Evolutionary conservation across 192 early-diverging fungal genomes (phyloP).

Genomic region (Podila minutissima): DNA sequence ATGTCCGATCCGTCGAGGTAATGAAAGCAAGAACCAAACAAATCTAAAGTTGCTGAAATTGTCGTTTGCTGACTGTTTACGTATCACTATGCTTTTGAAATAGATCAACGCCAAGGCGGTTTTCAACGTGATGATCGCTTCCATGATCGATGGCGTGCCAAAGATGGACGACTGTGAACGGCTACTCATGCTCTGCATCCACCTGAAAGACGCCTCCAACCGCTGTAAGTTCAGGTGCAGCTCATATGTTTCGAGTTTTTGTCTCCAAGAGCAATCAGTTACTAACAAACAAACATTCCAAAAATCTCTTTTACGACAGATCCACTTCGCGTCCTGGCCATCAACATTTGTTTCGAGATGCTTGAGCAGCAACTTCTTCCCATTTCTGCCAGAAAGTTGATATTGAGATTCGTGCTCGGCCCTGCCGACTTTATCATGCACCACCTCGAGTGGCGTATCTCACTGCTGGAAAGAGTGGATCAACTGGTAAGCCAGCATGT

Average conservation of each 20-base stretch:
- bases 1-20: slow-evolving; percentile 28
- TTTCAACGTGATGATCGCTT: slow-evolving; percentile 38
- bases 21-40: not conserved
- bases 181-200: slow-evolving; percentile 21
- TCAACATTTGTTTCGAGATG: slow-evolving; percentile 12
- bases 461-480: slow-evolving; percentile 5
- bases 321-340: slow-evolving; percentile 18
- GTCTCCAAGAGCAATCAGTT: not conserved
- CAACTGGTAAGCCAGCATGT: slow-evolving; percentile 7
- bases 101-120: slow-evolving; percentile 29
- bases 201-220: slow-evolving; percentile 14
- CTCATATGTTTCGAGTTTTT: not conserved
- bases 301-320: not conserved
- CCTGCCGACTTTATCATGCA: slow-evolving; percentile 37
- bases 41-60: not conserved
- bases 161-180: slow-evolving; percentile 8
- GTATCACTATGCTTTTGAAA: not conserved
- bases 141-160: slow-evolving; percentile 13
- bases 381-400: slow-evolving; percentile 13
- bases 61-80: no score
- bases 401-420: slow-evolving; percentile 20
- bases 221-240: slow-evolving; percentile 20
- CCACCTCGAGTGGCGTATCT: slow-evolving; percentile 20
- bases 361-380: slow-evolving; percentile 7
- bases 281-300: no score